These are phyloP conservation scores for Mallotus nudiflorus DNA, from an alignment of 345 rosid genomes.

Conservation along the genomic window DNA sequence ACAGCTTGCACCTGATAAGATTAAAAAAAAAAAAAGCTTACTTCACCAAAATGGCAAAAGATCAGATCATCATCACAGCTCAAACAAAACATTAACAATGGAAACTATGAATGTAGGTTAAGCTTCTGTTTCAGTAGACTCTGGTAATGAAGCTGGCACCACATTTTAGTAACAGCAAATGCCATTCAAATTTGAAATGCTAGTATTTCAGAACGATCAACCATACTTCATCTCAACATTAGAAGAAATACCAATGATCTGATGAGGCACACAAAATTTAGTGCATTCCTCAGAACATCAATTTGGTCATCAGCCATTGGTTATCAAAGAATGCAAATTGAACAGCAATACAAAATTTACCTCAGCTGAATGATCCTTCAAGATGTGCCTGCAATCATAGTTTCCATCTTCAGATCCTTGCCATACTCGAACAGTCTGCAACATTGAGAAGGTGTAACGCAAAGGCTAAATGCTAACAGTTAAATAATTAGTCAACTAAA, in stretches of 20 bases:
- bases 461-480: background rate
- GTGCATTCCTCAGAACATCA: background rate
- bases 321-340: background rate
- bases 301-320: background rate
- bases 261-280: background rate
- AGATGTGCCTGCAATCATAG: constrained; percentile 71
- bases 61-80: background rate
- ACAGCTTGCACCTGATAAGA: constrained; percentile 88
- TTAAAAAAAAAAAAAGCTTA: constrained; percentile 6
- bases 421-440: constrained; percentile 96
- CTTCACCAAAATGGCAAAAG: background rate
- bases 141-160: background rate
- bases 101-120: background rate
- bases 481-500: background rate
- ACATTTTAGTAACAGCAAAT: background rate
- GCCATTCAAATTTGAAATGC: background rate
- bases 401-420: constrained; percentile 77
- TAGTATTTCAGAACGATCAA: background rate
- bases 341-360: constrained; percentile 34
- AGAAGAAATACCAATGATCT: background rate
- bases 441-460: constrained; percentile 10
- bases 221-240: background rate
- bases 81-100: background rate
- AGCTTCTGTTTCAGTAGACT: background rate
- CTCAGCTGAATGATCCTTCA: constrained; percentile 89